These are phyloP conservation scores for Phyllosticta citrichinensis DNA, from an alignment of 2,329 filamentous ascomycete species.

Conservation along the genomic window DNA sequence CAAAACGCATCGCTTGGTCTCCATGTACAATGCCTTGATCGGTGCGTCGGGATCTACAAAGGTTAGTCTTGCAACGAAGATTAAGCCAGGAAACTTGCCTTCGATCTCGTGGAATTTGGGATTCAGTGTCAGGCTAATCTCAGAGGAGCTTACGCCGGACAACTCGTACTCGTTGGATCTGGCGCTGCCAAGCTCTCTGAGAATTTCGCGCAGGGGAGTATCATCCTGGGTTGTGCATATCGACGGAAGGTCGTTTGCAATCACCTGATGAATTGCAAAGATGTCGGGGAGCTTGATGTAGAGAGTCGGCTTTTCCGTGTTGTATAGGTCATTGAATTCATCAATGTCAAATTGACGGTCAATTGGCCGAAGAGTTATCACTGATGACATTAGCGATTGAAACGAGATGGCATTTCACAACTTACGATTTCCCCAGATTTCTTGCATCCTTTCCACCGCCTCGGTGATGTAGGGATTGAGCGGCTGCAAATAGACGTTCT, in stretches of 20 bases:
- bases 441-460: conserved; percentile 66
- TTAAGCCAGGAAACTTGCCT: conserved; percentile 31
- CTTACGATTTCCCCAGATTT: conserved; percentile 59
- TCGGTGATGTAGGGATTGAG: conserved; percentile 86
- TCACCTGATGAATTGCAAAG: conserved; percentile 85
- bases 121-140: conserved; percentile 84
- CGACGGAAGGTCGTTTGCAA: conserved; percentile 65
- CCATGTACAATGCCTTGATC: conserved; percentile 89
- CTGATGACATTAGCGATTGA: conserved; percentile 21
- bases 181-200: conserved; percentile 88
- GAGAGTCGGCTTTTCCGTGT: conserved; percentile 91
- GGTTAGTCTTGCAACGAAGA: conserved; percentile 16
- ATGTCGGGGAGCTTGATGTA: conserved; percentile 99
- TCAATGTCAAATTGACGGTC: conserved; percentile 96
- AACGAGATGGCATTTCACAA: conserved; percentile 11
- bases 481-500: conserved; percentile 92
- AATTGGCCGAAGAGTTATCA: conserved; percentile 77
- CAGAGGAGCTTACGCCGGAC: conserved; percentile 71
- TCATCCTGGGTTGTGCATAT: conserved; percentile 79
- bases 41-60: conserved; percentile 74
- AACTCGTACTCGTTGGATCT: conserved; percentile 95
- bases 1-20: conserved; percentile 91
- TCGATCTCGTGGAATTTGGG: conserved; percentile 83
- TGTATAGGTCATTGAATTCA: conserved; percentile 96
- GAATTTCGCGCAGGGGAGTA: conserved; percentile 68